Evolutionary conservation across 1,139 yeast species (phyloP).

Genomic region (Kodamaea suecica): DNA sequence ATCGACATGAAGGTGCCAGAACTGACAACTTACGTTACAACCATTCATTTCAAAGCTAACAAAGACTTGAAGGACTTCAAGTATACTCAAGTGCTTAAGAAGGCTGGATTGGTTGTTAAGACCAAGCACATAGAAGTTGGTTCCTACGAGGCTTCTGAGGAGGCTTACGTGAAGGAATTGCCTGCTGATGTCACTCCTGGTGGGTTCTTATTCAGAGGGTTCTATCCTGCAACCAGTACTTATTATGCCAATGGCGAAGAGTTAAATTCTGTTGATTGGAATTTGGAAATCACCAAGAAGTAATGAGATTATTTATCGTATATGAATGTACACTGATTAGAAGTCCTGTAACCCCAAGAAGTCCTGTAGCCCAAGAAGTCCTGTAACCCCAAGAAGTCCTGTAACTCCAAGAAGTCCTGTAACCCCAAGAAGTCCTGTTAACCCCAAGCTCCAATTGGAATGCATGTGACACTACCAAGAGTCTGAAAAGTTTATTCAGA

Average conservation of each 20-base stretch:
- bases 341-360: no score
- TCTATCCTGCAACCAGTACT: constrained; percentile 32
- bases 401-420: no score
- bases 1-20: constrained; percentile 38
- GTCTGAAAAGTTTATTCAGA: no score
- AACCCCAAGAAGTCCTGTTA: no score
- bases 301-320: no score
- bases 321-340: no score
- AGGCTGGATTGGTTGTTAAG: constrained; percentile 37
- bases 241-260: constrained; percentile 34
- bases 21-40: constrained; percentile 33
- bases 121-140: constrained; percentile 33
- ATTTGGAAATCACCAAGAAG: constrained; percentile 33
- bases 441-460: no score
- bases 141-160: constrained; percentile 30
- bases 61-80: constrained; percentile 30
- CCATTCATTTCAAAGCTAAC: constrained; percentile 32
- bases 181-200: constrained; percentile 41
- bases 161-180: constrained; percentile 27
- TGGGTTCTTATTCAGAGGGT: constrained; percentile 41
- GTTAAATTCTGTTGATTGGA: constrained; percentile 32
- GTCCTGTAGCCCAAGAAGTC: no score
- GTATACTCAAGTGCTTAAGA: constrained; percentile 39
- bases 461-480: no score
- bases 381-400: no score